phyloP scores from a whole-genome alignment of 768 basidiomycete genomes.

The Vararia minispora region DNA sequence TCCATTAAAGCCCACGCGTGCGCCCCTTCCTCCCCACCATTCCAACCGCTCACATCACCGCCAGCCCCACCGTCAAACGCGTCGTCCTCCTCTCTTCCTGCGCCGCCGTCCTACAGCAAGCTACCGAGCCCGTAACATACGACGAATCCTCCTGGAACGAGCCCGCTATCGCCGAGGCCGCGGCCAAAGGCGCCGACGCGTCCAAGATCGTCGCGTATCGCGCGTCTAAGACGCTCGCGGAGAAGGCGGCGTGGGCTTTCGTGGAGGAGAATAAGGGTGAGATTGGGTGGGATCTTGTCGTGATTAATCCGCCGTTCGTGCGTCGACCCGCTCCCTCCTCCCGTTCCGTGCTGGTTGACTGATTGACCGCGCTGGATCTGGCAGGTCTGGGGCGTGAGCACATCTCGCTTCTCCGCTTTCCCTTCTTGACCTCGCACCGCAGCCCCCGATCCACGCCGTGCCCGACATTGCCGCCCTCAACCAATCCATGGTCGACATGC shows the following conservation, averaged over 20 bases:
- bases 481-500: constrained; percentile 1
- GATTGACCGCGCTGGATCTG: constrained; percentile 6
- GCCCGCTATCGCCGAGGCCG: constrained; percentile 27
- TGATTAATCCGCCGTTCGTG: constrained; percentile 43
- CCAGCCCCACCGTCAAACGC: constrained; percentile 43
- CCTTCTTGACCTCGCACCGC: no score
- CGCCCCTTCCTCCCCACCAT: neutral
- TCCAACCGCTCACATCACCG: neutral
- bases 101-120: constrained; percentile 32
- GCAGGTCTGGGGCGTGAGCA: no score
- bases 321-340: no score
- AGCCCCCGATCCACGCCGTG: constrained; percentile 1
- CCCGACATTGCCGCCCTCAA: neutral
- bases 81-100: constrained; percentile 59
- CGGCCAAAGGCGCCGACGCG: constrained; percentile 36
- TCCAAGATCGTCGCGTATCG: constrained; percentile 33
- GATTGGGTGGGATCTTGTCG: constrained; percentile 39
- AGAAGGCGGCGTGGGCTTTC: constrained; percentile 29
- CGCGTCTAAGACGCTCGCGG: constrained; percentile 56
- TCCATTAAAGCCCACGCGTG: neutral
- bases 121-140: constrained; percentile 17
- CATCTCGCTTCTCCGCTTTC: no score
- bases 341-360: no score
- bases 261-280: constrained; percentile 26
- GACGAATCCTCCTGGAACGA: constrained; percentile 53